phyloP scores from a whole-genome alignment of 2,329 filamentous ascomycete genomes.

The Plenodomus lindquistii region DNA sequence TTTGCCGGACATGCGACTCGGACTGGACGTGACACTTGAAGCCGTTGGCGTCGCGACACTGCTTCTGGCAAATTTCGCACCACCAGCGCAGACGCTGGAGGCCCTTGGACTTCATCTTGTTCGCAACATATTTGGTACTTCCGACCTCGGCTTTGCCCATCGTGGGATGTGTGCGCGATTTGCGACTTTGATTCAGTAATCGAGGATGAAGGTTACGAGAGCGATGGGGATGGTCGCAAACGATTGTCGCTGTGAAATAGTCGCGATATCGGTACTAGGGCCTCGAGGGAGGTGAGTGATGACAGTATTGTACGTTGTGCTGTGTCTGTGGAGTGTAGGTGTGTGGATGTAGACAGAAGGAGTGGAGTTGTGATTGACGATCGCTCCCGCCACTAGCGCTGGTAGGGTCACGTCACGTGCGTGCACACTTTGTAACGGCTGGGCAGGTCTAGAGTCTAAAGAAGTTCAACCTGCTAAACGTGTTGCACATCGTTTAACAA shows the following conservation, averaged over 20 bases:
- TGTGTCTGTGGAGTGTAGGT: neutral
- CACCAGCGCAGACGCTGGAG: slow-evolving; percentile 82
- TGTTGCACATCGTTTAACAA: no score
- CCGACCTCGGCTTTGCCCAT: slow-evolving; percentile 95
- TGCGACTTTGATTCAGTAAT: neutral
- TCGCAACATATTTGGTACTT: slow-evolving; percentile 85
- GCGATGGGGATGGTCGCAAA: neutral
- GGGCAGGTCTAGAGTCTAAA: no score
- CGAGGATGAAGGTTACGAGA: neutral
- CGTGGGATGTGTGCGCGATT: slow-evolving; percentile 11
- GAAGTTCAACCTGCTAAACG: no score
- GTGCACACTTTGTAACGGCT: no score
- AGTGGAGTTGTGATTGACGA: neutral
- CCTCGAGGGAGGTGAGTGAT: no score
- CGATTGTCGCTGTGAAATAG: no score
- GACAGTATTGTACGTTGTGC: neutral
- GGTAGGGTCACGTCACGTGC: no score
- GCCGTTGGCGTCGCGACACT: slow-evolving; percentile 81
- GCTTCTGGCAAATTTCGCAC: slow-evolving; percentile 77
- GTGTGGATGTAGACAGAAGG: neutral
- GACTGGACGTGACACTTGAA: slow-evolving; percentile 72
- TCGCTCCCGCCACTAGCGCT: neutral
- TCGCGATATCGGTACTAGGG: no score
- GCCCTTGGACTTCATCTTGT: slow-evolving; percentile 76
- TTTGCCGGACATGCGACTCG: slow-evolving; percentile 86